These are phyloP conservation scores for Fusarium sarcochroum DNA, from an alignment of 2,329 filamentous ascomycete genomes.

Conservation along the genomic window DNA sequence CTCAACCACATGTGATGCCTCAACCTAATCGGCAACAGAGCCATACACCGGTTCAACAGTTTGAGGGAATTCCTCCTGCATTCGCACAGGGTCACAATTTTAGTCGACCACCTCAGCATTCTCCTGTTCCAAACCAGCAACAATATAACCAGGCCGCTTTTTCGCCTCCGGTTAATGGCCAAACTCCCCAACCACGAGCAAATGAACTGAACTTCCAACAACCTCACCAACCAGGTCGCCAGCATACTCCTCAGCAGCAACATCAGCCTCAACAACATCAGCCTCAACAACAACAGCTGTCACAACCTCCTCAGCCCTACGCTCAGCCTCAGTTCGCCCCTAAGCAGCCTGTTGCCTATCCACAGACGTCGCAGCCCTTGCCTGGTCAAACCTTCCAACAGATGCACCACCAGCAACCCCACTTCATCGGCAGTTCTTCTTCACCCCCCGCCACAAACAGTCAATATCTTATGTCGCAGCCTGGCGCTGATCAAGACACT, in stretches of 20 bases:
- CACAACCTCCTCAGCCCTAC: constrained; percentile 36
- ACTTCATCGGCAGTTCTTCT: constrained; percentile 37
- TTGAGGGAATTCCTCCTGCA: constrained; percentile 46
- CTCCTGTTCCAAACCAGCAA: constrained; percentile 50
- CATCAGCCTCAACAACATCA: constrained; percentile 29
- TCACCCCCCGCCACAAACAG: constrained; percentile 38
- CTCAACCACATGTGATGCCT: constrained; percentile 53
- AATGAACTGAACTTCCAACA: constrained; percentile 44
- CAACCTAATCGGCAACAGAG: constrained; percentile 52
- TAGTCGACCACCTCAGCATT: constrained; percentile 48
- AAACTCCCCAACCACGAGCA: constrained; percentile 45
- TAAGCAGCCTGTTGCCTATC: constrained; percentile 41
- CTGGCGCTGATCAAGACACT: constrained; percentile 40
- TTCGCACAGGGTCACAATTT: constrained; percentile 49
- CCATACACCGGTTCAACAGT: constrained; percentile 54
- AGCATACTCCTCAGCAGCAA: constrained; percentile 45
- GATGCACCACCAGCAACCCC: constrained; percentile 40
- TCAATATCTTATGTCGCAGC: constrained; percentile 46
- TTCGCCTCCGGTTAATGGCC: constrained; percentile 47
- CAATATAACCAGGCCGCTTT: constrained; percentile 46
- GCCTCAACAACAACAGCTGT: constrained; percentile 39
- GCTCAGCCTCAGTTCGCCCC: constrained; percentile 43
- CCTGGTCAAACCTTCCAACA: constrained; percentile 40
- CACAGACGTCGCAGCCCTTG: constrained; percentile 33
- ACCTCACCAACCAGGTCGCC: constrained; percentile 42